Evolutionary conservation across 2,329 filamentous ascomycete species (phyloP), one percentile per base, ranked within the genome.

Genomic region (Nemania sp.): DNA sequence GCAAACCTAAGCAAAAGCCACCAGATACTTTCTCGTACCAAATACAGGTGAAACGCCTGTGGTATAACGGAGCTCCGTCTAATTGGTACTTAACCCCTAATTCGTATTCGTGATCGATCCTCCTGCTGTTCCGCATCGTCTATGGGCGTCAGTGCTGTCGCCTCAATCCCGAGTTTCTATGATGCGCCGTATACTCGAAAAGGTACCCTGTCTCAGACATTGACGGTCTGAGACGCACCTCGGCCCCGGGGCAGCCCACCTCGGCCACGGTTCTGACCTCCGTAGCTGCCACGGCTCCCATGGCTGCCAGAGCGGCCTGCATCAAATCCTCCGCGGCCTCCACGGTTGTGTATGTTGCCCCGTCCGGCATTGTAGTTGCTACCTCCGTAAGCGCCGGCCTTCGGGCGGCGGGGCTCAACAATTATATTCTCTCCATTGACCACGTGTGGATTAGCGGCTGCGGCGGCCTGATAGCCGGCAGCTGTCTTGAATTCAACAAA

Each of bases 401-500:
- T 90, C 64, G 88, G 84, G 62, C 91, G 90, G 60, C 94, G 91
- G 70, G 93, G 90, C 76, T 97, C 94, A 52, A 99, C 89, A 58
- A 84, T 80, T 65, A 99, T 88, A 66, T 84, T 86, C 73, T 96
- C 88, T 63, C 86, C 88, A 65, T 88, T 90, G 60, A 99, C 83
- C 39, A 82, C 81, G 75, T 96, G 91, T 30, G 93, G 93, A 76
- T 95, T 97, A 64, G 87, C 88, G 57, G 83, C 83, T 31, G 90
- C 80, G 37, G 94, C 94, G 59, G 89, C 88, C 71, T 90, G 83
- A 75, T 96, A 97, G 41, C 85, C 91, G 50, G 91, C 85, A 19
- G 84, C 70, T 41, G 87, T 89, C 68, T 86, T 88, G 73, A 94
- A 99, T 72, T 99, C 94, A 56, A 97, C 90, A 69, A 97, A 97